These are phyloP conservation scores for Ammopiptanthus mongolicus DNA, from an alignment of 306 rosid genomes.

Conservation along the genomic window DNA sequence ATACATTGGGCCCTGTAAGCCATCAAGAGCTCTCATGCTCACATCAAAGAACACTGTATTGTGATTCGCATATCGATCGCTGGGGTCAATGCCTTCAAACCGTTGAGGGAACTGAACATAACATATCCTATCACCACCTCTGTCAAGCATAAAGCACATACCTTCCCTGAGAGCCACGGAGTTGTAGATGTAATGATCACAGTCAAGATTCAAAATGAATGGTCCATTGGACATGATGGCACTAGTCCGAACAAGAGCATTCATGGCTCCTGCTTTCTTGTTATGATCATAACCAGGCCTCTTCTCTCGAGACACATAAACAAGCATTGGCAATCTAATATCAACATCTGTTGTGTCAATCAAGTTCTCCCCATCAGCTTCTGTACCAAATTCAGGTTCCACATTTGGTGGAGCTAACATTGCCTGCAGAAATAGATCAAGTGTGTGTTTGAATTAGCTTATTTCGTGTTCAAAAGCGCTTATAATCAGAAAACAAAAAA, in stretches of 20 bases:
- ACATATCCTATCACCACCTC: conserved; percentile 81
- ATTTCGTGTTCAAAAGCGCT: no score
- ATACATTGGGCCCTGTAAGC: conserved; percentile 84
- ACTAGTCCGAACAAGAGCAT: conserved; percentile 77
- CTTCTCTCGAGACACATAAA: conserved; percentile 84
- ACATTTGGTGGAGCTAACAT: conserved; percentile 83
- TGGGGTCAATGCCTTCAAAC: conserved; percentile 84
- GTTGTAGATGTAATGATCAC: conserved; percentile 81
- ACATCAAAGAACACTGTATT: conserved; percentile 88
- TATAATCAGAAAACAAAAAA: no score
- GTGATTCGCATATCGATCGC: conserved; percentile 79
- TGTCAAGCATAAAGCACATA: conserved; percentile 90
- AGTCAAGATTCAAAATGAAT: conserved; percentile 77
- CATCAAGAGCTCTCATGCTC: conserved; percentile 87
- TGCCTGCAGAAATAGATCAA: conserved; percentile 39
- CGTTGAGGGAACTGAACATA: conserved; percentile 88
- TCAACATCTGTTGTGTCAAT: conserved; percentile 70
- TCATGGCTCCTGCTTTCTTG: conserved; percentile 94
- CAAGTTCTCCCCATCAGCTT: conserved; percentile 60
- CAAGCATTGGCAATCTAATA: conserved; percentile 74
- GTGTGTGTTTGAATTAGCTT: neutral
- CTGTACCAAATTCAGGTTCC: conserved; percentile 63
- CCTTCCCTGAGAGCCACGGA: conserved; percentile 84
- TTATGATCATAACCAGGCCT: conserved; percentile 79
- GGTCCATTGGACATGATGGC: conserved; percentile 94